These are phyloP conservation scores for Murraya paniculata DNA, from an alignment of 345 rosid species.

Conservation along the genomic window DNA sequence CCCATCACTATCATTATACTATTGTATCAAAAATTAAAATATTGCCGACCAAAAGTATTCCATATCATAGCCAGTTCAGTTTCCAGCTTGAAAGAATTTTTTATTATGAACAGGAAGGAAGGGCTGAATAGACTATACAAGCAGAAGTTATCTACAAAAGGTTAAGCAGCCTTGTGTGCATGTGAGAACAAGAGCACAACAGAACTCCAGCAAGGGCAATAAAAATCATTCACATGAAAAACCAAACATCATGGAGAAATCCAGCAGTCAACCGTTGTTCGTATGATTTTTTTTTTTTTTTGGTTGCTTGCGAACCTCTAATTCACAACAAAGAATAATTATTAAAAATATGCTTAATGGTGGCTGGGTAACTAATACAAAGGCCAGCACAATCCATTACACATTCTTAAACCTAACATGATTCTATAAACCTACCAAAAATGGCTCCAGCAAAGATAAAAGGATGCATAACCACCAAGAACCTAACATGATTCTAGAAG, in stretches of 20 bases:
- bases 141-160: not conserved
- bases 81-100: not conserved
- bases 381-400: not conserved
- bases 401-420: no score
- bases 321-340: not conserved
- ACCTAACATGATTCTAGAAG: not conserved
- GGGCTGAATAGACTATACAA: not conserved
- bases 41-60: no score
- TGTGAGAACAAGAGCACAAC: not conserved
- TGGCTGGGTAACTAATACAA: not conserved
- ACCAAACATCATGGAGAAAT: not conserved
- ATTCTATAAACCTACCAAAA: no score
- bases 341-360: not conserved
- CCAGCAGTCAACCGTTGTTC: not conserved
- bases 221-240: not conserved
- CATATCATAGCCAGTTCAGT: not conserved
- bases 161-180: not conserved
- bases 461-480: not conserved
- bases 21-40: not conserved
- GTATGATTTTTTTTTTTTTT: not conserved
- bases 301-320: not conserved
- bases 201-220: not conserved
- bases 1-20: not conserved
- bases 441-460: not conserved
- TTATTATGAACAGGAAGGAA: not conserved